phyloP scores from a whole-genome alignment of 2,329 filamentous ascomycete genomes.

The Tolypocladium tundrense region DNA sequence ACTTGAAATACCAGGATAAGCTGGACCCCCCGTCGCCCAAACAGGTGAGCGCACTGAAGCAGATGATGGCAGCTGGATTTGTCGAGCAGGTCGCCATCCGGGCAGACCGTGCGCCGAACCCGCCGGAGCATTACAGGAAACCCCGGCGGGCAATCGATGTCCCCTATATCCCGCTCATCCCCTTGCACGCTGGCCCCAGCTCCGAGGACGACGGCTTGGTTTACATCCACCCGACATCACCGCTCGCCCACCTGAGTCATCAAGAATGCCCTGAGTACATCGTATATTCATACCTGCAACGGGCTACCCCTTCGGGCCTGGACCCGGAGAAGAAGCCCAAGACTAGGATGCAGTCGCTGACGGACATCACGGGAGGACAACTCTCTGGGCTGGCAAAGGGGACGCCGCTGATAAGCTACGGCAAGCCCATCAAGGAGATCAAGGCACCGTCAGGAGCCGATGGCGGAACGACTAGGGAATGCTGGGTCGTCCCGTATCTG shows the following conservation, averaged over 20 bases:
- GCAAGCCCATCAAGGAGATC: slow-evolving; percentile 85
- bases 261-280: slow-evolving; percentile 79
- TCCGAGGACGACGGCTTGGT: slow-evolving; percentile 54
- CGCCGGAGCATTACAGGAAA: slow-evolving; percentile 55
- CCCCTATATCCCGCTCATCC: slow-evolving; percentile 77
- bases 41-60: slow-evolving; percentile 71
- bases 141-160: slow-evolving; percentile 85
- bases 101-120: slow-evolving; percentile 70
- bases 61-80: slow-evolving; percentile 86
- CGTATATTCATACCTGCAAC: slow-evolving; percentile 78
- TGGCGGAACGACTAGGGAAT: slow-evolving; percentile 48
- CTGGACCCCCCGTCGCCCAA: slow-evolving; percentile 51
- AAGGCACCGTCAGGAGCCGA: slow-evolving; percentile 29
- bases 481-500: slow-evolving; percentile 73
- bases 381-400: slow-evolving; percentile 71
- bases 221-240: slow-evolving; percentile 78
- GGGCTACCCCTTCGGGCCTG: slow-evolving; percentile 41
- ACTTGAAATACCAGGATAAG: slow-evolving; percentile 43
- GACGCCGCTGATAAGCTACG: slow-evolving; percentile 73
- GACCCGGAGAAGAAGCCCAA: slow-evolving; percentile 49
- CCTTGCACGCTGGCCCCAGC: slow-evolving; percentile 38
- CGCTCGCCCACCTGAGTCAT: slow-evolving; percentile 58
- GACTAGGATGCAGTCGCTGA: slow-evolving; percentile 81
- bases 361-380: slow-evolving; percentile 65
- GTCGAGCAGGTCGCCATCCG: slow-evolving; percentile 91